Evolutionary conservation across 1,284 basidiomycete genomes (phyloP).

Genomic region (Trametes versicolor): DNA sequence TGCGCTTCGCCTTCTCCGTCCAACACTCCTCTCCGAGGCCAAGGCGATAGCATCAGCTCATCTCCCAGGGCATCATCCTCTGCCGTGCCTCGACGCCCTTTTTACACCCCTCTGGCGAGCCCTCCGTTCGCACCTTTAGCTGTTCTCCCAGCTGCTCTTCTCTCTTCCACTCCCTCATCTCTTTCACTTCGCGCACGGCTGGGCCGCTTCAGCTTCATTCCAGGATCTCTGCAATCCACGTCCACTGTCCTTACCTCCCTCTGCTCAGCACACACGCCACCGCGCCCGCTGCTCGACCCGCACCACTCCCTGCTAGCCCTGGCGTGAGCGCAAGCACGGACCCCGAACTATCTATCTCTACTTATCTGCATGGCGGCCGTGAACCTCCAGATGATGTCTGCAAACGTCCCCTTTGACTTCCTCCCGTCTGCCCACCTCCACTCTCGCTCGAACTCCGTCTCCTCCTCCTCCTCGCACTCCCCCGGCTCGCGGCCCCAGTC

Average conservation of each 20-base stretch:
- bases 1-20: constrained; percentile 14
- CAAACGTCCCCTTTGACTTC: constrained; percentile 75
- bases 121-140: constrained; percentile 4
- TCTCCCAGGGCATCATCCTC: constrained; percentile 31
- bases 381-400: constrained; percentile 76
- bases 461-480: constrained; percentile 75
- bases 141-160: constrained; percentile 18
- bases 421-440: constrained; percentile 68
- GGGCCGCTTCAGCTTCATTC: constrained; percentile 50
- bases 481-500: constrained; percentile 79
- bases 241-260: constrained; percentile 45
- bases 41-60: constrained; percentile 34
- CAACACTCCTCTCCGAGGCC: not conserved
- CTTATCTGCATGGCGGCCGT: constrained; percentile 68
- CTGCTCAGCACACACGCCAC: not conserved
- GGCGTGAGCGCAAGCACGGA: constrained; percentile 2
- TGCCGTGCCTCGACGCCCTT: constrained; percentile 21
- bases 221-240: constrained; percentile 32
- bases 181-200: constrained; percentile 49
- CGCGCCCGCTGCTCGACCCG: not conserved
- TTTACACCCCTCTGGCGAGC: constrained; percentile 14
- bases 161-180: constrained; percentile 35
- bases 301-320: constrained; percentile 3
- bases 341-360: constrained; percentile 37
- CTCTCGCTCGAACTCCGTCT: constrained; percentile 80